Base-by-base conservation (phyloP, 1,284 basidiomycete genomes). In the Ganoderma lingzhi region DNA sequence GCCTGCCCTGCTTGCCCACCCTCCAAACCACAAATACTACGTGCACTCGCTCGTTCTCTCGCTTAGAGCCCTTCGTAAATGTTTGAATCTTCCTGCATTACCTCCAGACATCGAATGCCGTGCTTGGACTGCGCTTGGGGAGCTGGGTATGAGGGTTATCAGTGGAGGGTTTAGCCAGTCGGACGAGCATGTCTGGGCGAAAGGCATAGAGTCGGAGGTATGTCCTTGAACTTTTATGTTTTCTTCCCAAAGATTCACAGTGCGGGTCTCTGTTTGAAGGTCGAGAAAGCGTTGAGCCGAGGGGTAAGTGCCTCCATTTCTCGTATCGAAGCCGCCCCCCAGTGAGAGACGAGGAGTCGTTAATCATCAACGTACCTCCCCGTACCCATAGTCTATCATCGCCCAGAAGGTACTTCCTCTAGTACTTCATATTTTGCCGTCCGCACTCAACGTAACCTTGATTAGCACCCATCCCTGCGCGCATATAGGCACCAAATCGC, bases 81-180 rank as follows among this genome's bases (percentile, higher is more conserved):
- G 87, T 76, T 81, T 92, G 9, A 73, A 79, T 0, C 71, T 88
- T 0, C 82, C 82, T 5, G 81, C 83, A n/a, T 80, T 92, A 6
- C 85, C 87, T 8, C 84, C 85, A 5, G 85, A 87, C 64, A 78
- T 90, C 6, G 91, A 93, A 74, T 92, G 90, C 74, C 81, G 88
- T 2, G 90, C 90, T 0, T 92, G 90, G 88, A 88, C 87, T 0
- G 85, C 85, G 2, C 74, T 92, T 1, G 91, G 88, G 0, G 92
- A 93, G 79, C 72, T 92, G 5, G 91, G 90, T 9, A 83, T 92
- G 77, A 82, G 82, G 71, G 84, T 87, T 60, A 81, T 87, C 66
- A 80, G 80, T 37, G 84, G 84, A 35, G 84, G 87, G 32, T 81
- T 85, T 66, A 80, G 80, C 63, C 75, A 80, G 55, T 76, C 77